These are phyloP conservation scores for Exobasidium cylindrosporum DNA, from an alignment of 1,284 basidiomycete genomes.

Conservation along the genomic window DNA sequence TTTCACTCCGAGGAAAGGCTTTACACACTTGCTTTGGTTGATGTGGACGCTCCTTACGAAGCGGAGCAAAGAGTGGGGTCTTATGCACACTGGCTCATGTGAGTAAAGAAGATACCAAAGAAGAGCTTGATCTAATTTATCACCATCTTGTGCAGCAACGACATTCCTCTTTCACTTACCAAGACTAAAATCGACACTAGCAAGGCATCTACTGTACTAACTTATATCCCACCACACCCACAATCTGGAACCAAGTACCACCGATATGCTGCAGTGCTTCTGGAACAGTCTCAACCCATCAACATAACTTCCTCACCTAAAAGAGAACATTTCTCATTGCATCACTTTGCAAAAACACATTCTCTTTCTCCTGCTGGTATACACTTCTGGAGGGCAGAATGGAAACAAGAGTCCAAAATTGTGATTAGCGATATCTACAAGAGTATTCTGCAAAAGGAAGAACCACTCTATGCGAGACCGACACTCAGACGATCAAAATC, in stretches of 20 bases:
- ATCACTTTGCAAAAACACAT: conserved; percentile 64
- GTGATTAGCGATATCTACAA: conserved; percentile 68
- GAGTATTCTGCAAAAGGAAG: conserved; percentile 59
- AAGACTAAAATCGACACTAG: conserved; percentile 54
- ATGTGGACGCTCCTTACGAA: conserved; percentile 81
- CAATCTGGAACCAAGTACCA: conserved; percentile 79
- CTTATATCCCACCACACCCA: conserved; percentile 82
- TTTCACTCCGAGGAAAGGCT: conserved; percentile 74
- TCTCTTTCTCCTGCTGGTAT: conserved; percentile 64
- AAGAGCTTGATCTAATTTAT: background rate
- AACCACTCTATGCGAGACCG: conserved; percentile 13
- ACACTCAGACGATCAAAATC: too few species aligned
- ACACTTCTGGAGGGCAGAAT: conserved; percentile 79
- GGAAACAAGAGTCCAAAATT: conserved; percentile 60
- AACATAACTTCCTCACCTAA: background rate
- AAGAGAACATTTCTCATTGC: conserved; percentile 65
- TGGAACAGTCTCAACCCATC: conserved; percentile 63
- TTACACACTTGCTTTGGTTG: conserved; percentile 86
- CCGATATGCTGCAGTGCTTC: conserved; percentile 73
- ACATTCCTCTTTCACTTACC: conserved; percentile 64
- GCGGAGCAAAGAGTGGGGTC: conserved; percentile 66
- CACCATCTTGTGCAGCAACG: conserved; percentile 42
- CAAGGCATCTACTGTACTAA: conserved; percentile 61
- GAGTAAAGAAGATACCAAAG: background rate
- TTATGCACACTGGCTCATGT: conserved; percentile 79